Conservation (phyloP, 768 basidiomycete species). For the Boletus bicolor region DNA sequence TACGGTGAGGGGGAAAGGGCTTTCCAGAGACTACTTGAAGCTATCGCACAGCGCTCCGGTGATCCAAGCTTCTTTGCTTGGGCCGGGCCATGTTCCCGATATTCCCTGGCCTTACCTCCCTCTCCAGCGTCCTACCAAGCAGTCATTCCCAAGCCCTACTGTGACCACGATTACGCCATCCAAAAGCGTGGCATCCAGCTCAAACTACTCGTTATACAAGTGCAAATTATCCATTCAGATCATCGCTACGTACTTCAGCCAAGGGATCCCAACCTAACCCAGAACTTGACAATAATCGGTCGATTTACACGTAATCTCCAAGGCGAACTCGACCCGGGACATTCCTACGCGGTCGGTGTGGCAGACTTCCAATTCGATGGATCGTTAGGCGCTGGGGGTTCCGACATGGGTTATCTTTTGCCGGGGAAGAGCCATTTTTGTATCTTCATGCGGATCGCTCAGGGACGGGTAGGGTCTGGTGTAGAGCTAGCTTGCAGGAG, state of each 20-base stretch:
- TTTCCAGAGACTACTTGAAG: constrained; percentile 11
- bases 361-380: constrained; percentile 4
- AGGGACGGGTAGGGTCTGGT: neutral
- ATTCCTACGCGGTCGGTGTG: constrained; percentile 3
- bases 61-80: constrained; percentile 18
- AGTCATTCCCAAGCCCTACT: neutral
- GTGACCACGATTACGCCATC: constrained; percentile 7
- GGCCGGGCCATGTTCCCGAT: constrained; percentile 5
- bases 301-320: neutral
- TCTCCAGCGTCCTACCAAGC: constrained; percentile 12
- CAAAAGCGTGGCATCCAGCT: constrained; percentile 11
- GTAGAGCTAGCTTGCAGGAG: constrained; percentile 7
- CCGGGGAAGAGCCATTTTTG: neutral
- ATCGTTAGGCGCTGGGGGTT: neutral
- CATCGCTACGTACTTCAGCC: neutral
- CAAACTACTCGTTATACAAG: constrained; percentile 4
- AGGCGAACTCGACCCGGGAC: neutral
- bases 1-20: constrained; percentile 13
- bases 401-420: neutral
- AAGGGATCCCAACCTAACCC: neutral
- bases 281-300: neutral
- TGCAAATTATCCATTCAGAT: neutral
- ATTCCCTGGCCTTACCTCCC: constrained; percentile 6
- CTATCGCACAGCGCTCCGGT: constrained; percentile 9
- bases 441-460: constrained; percentile 3